Evolutionary conservation across 805 yeast genomes (phyloP), one percentile per base, ranked within the genome.

Genomic region (Priceomyces medius): DNA sequence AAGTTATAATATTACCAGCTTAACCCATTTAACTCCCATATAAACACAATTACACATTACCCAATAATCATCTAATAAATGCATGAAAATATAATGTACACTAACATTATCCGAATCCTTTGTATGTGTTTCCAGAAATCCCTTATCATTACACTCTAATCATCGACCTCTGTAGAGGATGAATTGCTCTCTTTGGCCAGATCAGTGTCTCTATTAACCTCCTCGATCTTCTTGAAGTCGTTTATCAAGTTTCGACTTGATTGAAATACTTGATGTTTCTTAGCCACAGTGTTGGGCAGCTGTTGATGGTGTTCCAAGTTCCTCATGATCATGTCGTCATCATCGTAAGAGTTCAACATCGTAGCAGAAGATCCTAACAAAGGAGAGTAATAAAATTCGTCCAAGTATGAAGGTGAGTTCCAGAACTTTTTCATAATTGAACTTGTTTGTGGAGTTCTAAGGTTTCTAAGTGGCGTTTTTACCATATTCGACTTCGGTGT

Each of bases 361-460:
- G 48, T 42, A 2, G 66, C 60, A 3, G 51, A 37, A 12, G 53
- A 46, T 5, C 47, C 37, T 14, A 53, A 36, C 37, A 59, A 50
- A 6, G 66, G 66, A 17, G 83, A 77, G 31, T 80, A 74, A 50
- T 81, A 79, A 54, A 82, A 82, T 50, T 82, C 88, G 44, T 82
- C 87, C 42, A 81, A 64, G 51, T 79, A 80, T 2, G 81, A 73
- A 10, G 87, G 87, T 16, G 85, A 79, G 51, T 78, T 74, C 84
- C 86, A 80, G 34, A 79, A 63, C 51, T 73, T 79, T 48, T 71
- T 73, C 55, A 73, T 60, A 14, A 73, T 64, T 7, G 79, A 68
- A 47, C 64, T 59, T 52, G 75, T 54, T 57, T 61, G 59, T 40
- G 79, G 64, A 45, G 77, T 64, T 44, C 64, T 57, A 45, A 61